phyloP scores from a whole-genome alignment of 768 basidiomycete genomes.

The Candolleomyces aberdarensis region DNA sequence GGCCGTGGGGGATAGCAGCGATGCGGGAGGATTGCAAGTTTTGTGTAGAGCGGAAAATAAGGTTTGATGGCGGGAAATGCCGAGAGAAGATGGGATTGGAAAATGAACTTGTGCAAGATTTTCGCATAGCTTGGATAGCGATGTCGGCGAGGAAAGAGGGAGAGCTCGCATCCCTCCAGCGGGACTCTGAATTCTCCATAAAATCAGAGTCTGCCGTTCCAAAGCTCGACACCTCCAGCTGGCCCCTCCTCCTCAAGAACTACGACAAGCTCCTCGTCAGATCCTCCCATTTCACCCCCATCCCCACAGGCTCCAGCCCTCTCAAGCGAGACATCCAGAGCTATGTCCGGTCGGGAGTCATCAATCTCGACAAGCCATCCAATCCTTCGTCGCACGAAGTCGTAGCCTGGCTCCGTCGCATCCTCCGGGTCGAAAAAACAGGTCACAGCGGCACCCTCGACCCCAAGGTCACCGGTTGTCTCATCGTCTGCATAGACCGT shows the following conservation, averaged over 20 bases:
- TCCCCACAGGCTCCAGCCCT: constrained; percentile 90
- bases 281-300: constrained; percentile 97
- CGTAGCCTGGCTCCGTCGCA: constrained; percentile 97
- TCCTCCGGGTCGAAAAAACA: constrained; percentile 95
- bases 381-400: constrained; percentile 99
- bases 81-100: constrained; percentile 2
- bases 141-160: constrained; percentile 43
- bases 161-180: constrained; percentile 72
- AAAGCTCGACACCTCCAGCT: constrained; percentile 89
- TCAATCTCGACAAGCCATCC: constrained; percentile 97
- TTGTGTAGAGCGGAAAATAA: constrained; percentile 55
- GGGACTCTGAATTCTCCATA: constrained; percentile 74
- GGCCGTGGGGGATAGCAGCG: constrained; percentile 1
- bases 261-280: constrained; percentile 96
- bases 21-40: constrained; percentile 19
- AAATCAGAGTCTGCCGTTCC: constrained; percentile 75
- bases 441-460: constrained; percentile 99
- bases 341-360: constrained; percentile 97
- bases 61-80: constrained; percentile 25
- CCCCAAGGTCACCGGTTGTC: constrained; percentile 97
- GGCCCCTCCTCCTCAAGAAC: constrained; percentile 97
- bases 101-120: constrained; percentile 1
- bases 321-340: constrained; percentile 89
- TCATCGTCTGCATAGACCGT: constrained; percentile 99
- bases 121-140: neutral